Evolutionary conservation across 2,329 filamentous ascomycete species (phyloP).

Genomic region (Dothidotthia symphoricarpi): DNA sequence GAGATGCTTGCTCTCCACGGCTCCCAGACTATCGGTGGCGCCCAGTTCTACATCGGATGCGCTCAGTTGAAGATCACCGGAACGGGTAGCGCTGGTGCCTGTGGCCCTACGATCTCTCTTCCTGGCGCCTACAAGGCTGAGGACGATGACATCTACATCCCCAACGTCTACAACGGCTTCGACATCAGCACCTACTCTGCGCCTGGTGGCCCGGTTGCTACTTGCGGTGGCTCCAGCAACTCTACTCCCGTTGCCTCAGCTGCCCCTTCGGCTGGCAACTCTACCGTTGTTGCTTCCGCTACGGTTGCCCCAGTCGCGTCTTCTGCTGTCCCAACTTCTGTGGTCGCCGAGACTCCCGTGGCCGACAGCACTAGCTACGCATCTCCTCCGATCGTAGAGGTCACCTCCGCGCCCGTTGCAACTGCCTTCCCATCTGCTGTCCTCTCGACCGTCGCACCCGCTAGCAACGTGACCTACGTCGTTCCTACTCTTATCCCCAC

Average conservation of each 20-base stretch:
- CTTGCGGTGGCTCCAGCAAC: slow-evolving; percentile 25
- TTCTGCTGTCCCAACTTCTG: slow-evolving; percentile 2
- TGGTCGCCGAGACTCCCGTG: slow-evolving; percentile 5
- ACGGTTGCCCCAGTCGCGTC: slow-evolving; percentile 6
- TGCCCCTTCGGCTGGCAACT: slow-evolving; percentile 10
- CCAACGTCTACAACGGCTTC: slow-evolving; percentile 39
- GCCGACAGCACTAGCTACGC: background rate
- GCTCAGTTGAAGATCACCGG: slow-evolving; percentile 48
- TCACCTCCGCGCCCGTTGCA: background rate
- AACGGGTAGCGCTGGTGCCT: slow-evolving; percentile 36
- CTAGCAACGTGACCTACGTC: too few species aligned
- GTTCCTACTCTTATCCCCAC: too few species aligned
- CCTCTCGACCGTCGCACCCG: background rate
- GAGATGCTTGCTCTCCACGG: slow-evolving; percentile 51
- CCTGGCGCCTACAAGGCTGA: slow-evolving; percentile 41
- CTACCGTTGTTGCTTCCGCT: slow-evolving; percentile 7
- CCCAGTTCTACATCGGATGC: slow-evolving; percentile 48
- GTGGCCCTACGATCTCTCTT: slow-evolving; percentile 42
- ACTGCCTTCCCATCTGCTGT: too few species aligned
- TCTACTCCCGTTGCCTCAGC: slow-evolving; percentile 10
- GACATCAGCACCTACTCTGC: slow-evolving; percentile 30
- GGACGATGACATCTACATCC: slow-evolving; percentile 38
- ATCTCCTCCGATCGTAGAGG: too few species aligned
- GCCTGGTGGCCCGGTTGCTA: slow-evolving; percentile 30
- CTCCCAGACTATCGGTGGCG: slow-evolving; percentile 36